Evolutionary conservation across 805 yeast species (phyloP), one percentile per base, ranked within the genome.

Genomic region (Hanseniaspora guilliermondii): DNA sequence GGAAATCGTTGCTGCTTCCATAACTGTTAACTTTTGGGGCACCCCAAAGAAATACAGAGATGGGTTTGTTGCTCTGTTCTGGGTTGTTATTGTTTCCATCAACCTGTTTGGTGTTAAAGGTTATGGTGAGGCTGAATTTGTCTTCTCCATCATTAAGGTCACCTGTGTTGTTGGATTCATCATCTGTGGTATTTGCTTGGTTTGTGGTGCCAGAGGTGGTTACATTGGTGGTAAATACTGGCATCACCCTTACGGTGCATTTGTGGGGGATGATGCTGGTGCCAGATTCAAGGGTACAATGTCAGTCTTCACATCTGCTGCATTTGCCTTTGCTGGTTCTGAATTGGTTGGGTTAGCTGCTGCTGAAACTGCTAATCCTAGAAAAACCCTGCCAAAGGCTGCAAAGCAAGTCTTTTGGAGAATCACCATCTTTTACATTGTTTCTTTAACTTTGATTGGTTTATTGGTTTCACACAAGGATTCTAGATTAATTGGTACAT

Each of bases 351-450:
- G 79, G 47, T 61, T 76, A 44, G 75, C 80, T 24, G 72, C 75
- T 47, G 74, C 77, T 35, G 81, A 76, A 61, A 66, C 79, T 11
- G 65, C 64, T 21, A 68, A 73, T 55, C 79, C 80, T 56, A 62
- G 76, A 62, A 73, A 70, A 58, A 63, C 75, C 21, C 64, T 76
- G 32, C 80, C 82, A 40, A 69, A 64, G 44, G 80, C 80, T 30
- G 74, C 77, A 7, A 76, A 76, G 58, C 80, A 76, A 63, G 79
- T 76, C 4, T 75, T 77, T 57, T 77, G 80, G 80, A 73, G 80
- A 70, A 73, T 76, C 42, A 64, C 73, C n/a, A 62, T 75, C 19
- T 76, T 76, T 60, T 77, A 76, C 62, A 61, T 76, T 41, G 65
- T 72, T 22, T 69, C 76, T 19, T 63, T 76, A 55, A 64, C 72